phyloP scores from a whole-genome alignment of 192 early-diverging fungal genomes.

The Podila verticillata region DNA sequence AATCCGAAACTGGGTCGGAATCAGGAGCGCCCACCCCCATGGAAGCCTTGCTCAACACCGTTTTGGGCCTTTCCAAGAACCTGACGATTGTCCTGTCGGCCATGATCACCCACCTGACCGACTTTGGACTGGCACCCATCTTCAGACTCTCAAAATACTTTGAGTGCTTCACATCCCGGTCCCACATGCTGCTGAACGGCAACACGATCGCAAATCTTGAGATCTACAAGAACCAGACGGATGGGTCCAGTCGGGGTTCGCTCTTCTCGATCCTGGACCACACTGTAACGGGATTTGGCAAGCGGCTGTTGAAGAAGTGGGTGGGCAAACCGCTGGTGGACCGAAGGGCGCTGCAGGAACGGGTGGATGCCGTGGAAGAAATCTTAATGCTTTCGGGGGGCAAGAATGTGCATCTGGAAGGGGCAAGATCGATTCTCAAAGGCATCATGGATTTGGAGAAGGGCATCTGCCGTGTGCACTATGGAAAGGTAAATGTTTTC shows the following conservation, averaged over 20 bases:
- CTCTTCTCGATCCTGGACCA: constrained; percentile 73
- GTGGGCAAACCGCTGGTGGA: constrained; percentile 71
- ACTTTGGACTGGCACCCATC: constrained; percentile 69
- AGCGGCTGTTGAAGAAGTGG: constrained; percentile 75
- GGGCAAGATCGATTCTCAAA: constrained; percentile 50
- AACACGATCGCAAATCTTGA: constrained; percentile 74
- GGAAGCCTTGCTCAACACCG: constrained; percentile 38
- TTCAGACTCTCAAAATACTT: constrained; percentile 68
- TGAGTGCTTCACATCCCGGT: constrained; percentile 62
- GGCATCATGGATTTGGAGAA: constrained; percentile 73
- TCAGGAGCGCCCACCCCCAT: constrained; percentile 15
- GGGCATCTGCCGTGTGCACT: constrained; percentile 71
- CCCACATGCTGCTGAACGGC: constrained; percentile 74
- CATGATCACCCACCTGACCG: constrained; percentile 66
- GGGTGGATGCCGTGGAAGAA: constrained; percentile 71
- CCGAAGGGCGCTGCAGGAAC: constrained; percentile 57
- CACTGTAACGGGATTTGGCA: constrained; percentile 73
- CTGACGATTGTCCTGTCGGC: constrained; percentile 55
- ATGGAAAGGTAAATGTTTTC: constrained; percentile 55
- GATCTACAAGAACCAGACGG: constrained; percentile 66
- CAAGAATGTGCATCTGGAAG: constrained; percentile 47
- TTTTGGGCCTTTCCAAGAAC: constrained; percentile 28
- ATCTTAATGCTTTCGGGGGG: constrained; percentile 38
- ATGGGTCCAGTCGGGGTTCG: constrained; percentile 52
- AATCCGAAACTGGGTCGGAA: not conserved